Evolutionary conservation across 768 basidiomycete species (phyloP), one percentile per base, ranked within the genome.

Genomic region (Mycena crocata): DNA sequence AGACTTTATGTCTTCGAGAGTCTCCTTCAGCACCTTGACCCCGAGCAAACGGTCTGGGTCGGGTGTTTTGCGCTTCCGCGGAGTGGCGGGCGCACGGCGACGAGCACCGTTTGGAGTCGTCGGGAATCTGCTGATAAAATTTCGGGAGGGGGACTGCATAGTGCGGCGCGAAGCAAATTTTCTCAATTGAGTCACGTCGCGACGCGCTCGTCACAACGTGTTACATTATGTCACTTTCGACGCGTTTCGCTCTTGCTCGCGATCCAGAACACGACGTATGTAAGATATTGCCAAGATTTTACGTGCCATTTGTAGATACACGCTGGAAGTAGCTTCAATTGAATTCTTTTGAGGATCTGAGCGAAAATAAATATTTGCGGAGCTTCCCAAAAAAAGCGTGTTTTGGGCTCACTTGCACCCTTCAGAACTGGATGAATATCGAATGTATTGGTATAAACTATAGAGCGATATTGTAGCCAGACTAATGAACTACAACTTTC

Each of bases 51-150:
- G 57, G 26, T 60, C 46, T 8, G 58, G 45, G 0, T n/a, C 31
- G 40, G 57, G 57, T 15, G 57, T 58, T 48, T 58, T 58, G 26
- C 57, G 57, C 57, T 58, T 58, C 28, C 57, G 40, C 2, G 57
- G 57, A 23, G 57, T 46, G 3, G 32, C 46, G 2, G 46, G 44
- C 17, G 48, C 44, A 3, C 23, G 46, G 34, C 39, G 15, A 24
- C 34, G 58, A 50, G 58, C 39, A 14, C 48, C 35, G 15, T 49
- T 49, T 6, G 58, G 58, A 15, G 42, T 28, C 32, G n/a, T 40
- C 9, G 58, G 37, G 10, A 60, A 48, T 8, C 21, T 37, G 1
- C 58, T 37, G 31, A 50, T 35, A 23, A 50, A 35, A 39, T 15
- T 31, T n/a, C 58, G 58, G 15, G 48, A 50, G 4, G 48, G 58